Conservation (phyloP, 2,329 filamentous ascomycete species). For the Penicillium crustosum region DNA sequence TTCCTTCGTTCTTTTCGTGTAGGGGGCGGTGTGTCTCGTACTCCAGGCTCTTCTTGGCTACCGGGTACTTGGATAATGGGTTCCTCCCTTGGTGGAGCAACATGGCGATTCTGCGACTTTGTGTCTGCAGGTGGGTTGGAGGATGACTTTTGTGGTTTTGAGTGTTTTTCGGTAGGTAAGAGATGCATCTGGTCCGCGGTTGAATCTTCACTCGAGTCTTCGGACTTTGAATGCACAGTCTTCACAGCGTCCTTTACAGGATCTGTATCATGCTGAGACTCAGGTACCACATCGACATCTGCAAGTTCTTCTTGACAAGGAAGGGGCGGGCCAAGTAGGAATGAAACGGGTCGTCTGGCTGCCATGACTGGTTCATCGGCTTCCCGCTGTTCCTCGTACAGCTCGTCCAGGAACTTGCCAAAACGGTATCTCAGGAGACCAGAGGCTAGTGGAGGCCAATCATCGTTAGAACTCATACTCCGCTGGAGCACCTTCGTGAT, state of each 20-base stretch:
- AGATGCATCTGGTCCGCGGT: conserved; percentile 9
- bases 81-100: neutral
- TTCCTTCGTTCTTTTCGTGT: neutral
- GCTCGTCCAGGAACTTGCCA: conserved; percentile 62
- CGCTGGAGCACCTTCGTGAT: conserved; percentile 64
- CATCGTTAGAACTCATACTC: conserved; percentile 57
- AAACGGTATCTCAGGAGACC: conserved; percentile 64
- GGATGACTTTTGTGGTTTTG: neutral
- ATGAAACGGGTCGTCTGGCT: conserved; percentile 32
- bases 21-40: conserved; percentile 25
- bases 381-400: conserved; percentile 60
- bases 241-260: neutral
- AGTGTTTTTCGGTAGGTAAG: conserved; percentile 5
- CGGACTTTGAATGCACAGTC: neutral
- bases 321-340: conserved; percentile 28
- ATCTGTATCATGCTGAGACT: neutral
- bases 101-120: neutral
- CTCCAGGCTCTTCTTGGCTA: conserved; percentile 29
- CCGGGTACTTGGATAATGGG: conserved; percentile 32
- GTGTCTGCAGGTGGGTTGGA: neutral
- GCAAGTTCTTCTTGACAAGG: neutral
- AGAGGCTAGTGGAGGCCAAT: conserved; percentile 57
- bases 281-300: conserved; percentile 1
- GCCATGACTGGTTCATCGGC: conserved; percentile 32
- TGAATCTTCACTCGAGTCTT: neutral